A percentile compares a stretch with the other conserved stretches of the same genome.
These are phyloP conservation scores for Colletotrichum coccodes DNA, from an alignment of 2,329 filamentous ascomycete species.

Conservation along the genomic window DNA sequence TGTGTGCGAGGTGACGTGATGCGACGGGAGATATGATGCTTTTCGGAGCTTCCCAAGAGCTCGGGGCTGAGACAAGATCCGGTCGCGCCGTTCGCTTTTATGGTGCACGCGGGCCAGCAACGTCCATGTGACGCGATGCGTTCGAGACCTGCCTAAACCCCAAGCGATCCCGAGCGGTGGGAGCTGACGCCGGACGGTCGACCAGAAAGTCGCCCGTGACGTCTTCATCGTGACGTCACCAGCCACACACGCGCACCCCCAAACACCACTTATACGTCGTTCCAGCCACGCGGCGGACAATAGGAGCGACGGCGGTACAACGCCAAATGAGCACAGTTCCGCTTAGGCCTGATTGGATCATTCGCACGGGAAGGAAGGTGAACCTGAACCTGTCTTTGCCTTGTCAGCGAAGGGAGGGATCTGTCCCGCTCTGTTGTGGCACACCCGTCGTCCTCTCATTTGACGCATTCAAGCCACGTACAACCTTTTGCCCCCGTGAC, in stretches of 20 bases:
- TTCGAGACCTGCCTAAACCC: constrained; percentile 15
- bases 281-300: constrained; percentile 20
- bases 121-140: constrained; percentile 23
- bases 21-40: neutral
- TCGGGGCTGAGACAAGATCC: neutral
- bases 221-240: constrained; percentile 33
- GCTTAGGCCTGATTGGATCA: constrained; percentile 24
- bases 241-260: constrained; percentile 26
- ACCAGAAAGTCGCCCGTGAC: constrained; percentile 7
- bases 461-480: neutral
- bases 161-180: neutral
- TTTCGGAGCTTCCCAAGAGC: neutral
- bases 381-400: neutral
- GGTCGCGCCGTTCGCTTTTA: constrained; percentile 1
- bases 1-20: neutral
- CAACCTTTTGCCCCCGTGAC: neutral
- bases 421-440: neutral
- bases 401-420: neutral
- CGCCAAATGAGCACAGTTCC: no score
- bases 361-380: neutral
- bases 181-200: constrained; percentile 10
- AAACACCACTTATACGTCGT: neutral
- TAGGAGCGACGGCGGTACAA: neutral
- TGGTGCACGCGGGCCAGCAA: constrained; percentile 9
- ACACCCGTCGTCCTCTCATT: neutral